Base-by-base conservation (phyloP, 345 rosid species). In the Turnera subulata region DNA sequence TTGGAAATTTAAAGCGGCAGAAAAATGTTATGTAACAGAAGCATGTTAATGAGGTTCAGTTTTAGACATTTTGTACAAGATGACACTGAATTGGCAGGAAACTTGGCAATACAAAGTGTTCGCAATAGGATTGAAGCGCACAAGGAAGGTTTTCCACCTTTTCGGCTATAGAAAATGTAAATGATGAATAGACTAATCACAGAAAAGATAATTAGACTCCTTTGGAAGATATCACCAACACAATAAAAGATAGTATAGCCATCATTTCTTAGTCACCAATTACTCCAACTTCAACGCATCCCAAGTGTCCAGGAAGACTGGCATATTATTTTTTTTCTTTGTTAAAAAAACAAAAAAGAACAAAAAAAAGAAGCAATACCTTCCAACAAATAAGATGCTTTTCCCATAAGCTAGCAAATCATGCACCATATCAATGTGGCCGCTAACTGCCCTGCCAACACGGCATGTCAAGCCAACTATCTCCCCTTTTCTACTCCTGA, bases 401-500 rank as follows among this genome's bases (percentile, higher is more conserved):
- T 77, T 76, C 49, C 82, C 86, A 56, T 68, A 83, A 54, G 66
- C 83, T 63, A 85, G 84, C 26, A 86, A 68, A 48, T 79, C 89
- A 72, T 74, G 67, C 29, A 81, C 75, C 89, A 86, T 81, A 67
- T 76, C 86, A 68, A 74, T 61, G 48, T 79, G 76, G 58, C 89
- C 89, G 64, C 72, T 75, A 23, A 83, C 79, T 50, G 89, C 80
- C 68, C 89, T 76, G 42, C 85, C 89, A 63, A 85, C 83, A 29
- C 85, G 78, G 37, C 84, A 81, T 35, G 89, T 85, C 53, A 85
- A 51, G 58, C 93, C 89, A 39, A 83, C 84, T 9, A 85, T 46
- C 0, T 52, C 48, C 32, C 83, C 85, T 66, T 83, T 78, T 59
- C 82, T 67, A 61, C 74, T 83, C 57, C 80, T 78, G 56, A 85